Conservation (phyloP, 2,329 filamentous ascomycete genomes). For the Aspergillus ibericus region DNA sequence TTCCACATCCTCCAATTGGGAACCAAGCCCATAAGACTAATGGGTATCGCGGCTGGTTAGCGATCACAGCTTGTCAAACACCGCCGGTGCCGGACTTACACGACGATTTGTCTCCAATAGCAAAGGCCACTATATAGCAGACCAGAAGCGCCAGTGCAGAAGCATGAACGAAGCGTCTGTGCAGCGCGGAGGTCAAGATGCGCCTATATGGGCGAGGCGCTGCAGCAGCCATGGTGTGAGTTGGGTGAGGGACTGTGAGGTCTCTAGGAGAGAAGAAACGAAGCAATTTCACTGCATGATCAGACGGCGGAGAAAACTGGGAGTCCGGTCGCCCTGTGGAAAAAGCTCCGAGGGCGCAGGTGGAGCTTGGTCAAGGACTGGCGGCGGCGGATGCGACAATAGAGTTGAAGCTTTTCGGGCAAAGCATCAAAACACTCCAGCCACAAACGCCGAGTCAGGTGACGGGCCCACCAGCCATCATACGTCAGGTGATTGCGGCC, state of each 20-base stretch:
- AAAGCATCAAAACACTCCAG: conserved; percentile 39
- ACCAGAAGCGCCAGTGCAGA: conserved; percentile 67
- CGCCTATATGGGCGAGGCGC: conserved; percentile 68
- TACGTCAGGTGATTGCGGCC: conserved; percentile 33
- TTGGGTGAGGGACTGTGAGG: conserved; percentile 23
- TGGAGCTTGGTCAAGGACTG: conserved; percentile 4
- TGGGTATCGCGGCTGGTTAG: conserved; percentile 7
- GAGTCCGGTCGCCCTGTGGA: neutral
- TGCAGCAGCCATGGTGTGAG: conserved; percentile 38
- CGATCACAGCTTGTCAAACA: neutral
- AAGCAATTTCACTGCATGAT: conserved; percentile 26
- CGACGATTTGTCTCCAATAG: conserved; percentile 68
- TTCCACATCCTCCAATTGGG: conserved; percentile 71
- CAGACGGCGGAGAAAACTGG: neutral
- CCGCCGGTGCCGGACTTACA: conserved; percentile 53
- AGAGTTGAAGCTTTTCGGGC: conserved; percentile 28
- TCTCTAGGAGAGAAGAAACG: conserved; percentile 22
- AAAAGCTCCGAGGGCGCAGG: neutral
- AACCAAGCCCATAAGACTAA: conserved; percentile 84
- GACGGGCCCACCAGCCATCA: conserved; percentile 15
- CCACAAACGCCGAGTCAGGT: conserved; percentile 27
- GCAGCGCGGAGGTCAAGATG: conserved; percentile 84
- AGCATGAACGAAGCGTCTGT: conserved; percentile 80
- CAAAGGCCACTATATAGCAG: conserved; percentile 71
- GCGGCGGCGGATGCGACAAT: conserved; percentile 19